Evolutionary conservation across 352 stramenopile genomes (phyloP).

Genomic region (Pythium phragmiticola): DNA sequence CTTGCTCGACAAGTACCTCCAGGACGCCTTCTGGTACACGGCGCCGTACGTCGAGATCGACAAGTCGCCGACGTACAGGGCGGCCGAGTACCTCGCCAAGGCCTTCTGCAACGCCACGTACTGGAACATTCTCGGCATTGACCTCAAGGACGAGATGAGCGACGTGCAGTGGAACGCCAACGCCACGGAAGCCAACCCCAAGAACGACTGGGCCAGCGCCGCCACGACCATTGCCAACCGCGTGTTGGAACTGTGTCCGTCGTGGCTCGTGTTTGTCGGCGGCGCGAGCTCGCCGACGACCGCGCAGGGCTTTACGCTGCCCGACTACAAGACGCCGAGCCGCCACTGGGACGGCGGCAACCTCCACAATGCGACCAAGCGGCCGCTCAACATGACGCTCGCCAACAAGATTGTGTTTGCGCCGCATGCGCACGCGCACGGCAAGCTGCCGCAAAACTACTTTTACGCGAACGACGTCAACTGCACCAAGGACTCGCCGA

Average conservation of each 20-base stretch:
- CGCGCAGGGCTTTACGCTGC: constrained; percentile 37
- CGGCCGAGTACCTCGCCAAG: constrained; percentile 42
- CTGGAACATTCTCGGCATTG: constrained; percentile 70
- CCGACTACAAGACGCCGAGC: constrained; percentile 40
- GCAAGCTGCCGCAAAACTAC: constrained; percentile 57
- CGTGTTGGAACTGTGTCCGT: constrained; percentile 47
- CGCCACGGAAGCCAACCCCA: constrained; percentile 25
- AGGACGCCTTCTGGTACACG: constrained; percentile 72
- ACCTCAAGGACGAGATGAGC: constrained; percentile 56
- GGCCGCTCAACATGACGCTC: constrained; percentile 38
- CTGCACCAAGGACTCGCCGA: constrained; percentile 32
- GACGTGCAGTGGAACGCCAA: constrained; percentile 41
- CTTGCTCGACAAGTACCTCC: constrained; percentile 42
- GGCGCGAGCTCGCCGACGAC: constrained; percentile 47
- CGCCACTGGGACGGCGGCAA: constrained; percentile 65
- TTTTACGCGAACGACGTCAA: constrained; percentile 46
- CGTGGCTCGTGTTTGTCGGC: constrained; percentile 65
- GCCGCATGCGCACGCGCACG: constrained; percentile 59
- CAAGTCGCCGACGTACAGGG: constrained; percentile 44
- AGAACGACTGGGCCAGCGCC: constrained; percentile 45
- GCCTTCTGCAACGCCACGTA: constrained; percentile 50
- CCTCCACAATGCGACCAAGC: constrained; percentile 54
- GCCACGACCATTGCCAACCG: constrained; percentile 40
- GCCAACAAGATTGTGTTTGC: constrained; percentile 69
- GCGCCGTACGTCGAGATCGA: constrained; percentile 46